Evolutionary conservation across 495 filamentous ascomycete genomes (phyloP).

Genomic region (Hyaloscypha finlandica): DNA sequence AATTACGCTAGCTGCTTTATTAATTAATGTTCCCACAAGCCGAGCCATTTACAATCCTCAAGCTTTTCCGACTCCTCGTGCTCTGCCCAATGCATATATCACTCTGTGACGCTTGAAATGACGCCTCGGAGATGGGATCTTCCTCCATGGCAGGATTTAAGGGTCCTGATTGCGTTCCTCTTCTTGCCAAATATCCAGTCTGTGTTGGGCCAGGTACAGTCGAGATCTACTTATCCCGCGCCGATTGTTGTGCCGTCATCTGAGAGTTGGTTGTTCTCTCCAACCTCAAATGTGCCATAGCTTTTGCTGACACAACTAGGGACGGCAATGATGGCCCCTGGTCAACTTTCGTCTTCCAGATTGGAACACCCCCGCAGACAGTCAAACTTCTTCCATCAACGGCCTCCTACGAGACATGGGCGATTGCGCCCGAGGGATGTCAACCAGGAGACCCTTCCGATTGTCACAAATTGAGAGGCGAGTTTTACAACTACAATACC

Average conservation of each 20-base stretch:
- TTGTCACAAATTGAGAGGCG: constrained; percentile 37
- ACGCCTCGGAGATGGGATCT: background rate
- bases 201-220: background rate
- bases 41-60: too few species aligned
- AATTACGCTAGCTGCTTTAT: background rate
- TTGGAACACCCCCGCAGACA: constrained; percentile 39
- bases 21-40: too few species aligned
- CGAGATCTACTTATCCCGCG: background rate
- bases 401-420: constrained; percentile 30
- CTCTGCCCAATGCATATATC: background rate
- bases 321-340: constrained; percentile 42
- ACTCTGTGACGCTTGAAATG: background rate
- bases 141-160: background rate
- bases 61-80: background rate
- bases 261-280: background rate
- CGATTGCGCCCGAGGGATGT: constrained; percentile 40
- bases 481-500: background rate
- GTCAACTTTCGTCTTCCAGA: constrained; percentile 38
- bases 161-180: background rate
- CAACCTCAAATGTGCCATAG: background rate
- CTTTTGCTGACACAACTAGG: constrained; percentile 10
- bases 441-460: constrained; percentile 22
- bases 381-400: constrained; percentile 36
- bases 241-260: background rate
- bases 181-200: background rate